A percentile compares a stretch with the other conserved stretches of the same genome.
Evolutionary conservation across 257 asterid genomes (phyloP).

Genomic region (Primulina tabacum): DNA sequence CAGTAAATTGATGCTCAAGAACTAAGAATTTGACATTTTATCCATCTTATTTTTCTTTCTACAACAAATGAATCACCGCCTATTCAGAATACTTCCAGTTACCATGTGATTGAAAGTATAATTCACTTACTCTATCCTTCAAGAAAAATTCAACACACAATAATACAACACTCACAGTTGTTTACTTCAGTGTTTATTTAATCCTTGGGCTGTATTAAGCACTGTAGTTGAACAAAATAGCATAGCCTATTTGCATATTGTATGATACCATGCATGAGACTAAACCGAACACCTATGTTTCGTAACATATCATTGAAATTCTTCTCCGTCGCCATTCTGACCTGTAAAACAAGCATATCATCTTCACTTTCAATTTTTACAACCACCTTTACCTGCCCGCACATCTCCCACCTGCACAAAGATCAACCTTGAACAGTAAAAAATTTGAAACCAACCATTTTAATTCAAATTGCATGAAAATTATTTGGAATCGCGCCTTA

Average conservation of each 20-base stretch:
- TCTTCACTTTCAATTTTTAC: slow-evolving; percentile 88
- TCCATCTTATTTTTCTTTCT: background rate
- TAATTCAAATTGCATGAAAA: slow-evolving; percentile 11
- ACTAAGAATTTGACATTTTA: background rate
- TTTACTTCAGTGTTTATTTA: background rate
- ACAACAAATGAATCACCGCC: background rate
- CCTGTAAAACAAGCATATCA: slow-evolving; percentile 83
- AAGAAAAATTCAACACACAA: background rate
- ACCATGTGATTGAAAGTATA: background rate
- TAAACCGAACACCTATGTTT: slow-evolving; percentile 13
- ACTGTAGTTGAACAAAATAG: background rate
- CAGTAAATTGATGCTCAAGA: slow-evolving; percentile 3
- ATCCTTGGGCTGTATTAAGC: background rate
- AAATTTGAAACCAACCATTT: background rate
- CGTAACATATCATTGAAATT: background rate
- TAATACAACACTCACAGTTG: background rate
- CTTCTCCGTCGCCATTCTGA: slow-evolving; percentile 27
- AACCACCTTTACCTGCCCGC: slow-evolving; percentile 98
- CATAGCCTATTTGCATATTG: slow-evolving; percentile 1
- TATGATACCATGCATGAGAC: slow-evolving; percentile 8
- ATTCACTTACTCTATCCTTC: background rate
- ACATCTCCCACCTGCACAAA: slow-evolving; percentile 93
- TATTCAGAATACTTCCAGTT: background rate
- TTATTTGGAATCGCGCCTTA: slow-evolving; percentile 11
- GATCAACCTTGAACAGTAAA: slow-evolving; percentile 5